Evolutionary conservation across 495 filamentous ascomycete genomes (phyloP).

Genomic region (Talaromyces stipitatus): DNA sequence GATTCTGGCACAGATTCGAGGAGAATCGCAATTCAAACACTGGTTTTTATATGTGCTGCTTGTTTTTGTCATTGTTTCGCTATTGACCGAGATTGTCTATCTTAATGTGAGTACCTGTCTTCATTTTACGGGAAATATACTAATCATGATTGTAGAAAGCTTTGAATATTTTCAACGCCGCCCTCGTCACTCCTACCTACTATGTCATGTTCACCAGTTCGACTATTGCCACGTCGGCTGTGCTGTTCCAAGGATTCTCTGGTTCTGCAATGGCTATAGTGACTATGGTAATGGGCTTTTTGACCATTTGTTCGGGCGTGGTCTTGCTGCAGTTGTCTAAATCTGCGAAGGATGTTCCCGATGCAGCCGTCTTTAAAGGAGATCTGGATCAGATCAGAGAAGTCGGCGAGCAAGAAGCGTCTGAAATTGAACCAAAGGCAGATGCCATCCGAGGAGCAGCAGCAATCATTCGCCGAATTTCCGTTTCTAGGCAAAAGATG

Average conservation of each 20-base stretch:
- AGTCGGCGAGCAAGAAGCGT: constrained; percentile 88
- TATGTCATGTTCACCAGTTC: constrained; percentile 96
- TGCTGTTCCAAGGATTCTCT: constrained; percentile 93
- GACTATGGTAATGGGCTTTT: constrained; percentile 87
- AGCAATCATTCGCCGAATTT: constrained; percentile 81
- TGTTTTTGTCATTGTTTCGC: constrained; percentile 79
- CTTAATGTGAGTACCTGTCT: constrained; percentile 65
- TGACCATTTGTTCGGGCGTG: constrained; percentile 93
- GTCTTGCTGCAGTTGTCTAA: constrained; percentile 96
- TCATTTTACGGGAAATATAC: constrained; percentile 1
- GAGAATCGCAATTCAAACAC: constrained; percentile 83
- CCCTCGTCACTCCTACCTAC: constrained; percentile 94
- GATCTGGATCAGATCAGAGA: constrained; percentile 93
- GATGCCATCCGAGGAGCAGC: constrained; percentile 92
- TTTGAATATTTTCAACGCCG: constrained; percentile 93
- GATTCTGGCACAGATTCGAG: constrained; percentile 77
- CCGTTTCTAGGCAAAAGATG: constrained; percentile 64
- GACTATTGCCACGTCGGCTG: constrained; percentile 87
- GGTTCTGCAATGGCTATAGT: constrained; percentile 72
- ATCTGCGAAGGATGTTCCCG: constrained; percentile 93
- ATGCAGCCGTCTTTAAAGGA: constrained; percentile 85
- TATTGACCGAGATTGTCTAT: constrained; percentile 90
- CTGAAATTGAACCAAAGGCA: constrained; percentile 90
- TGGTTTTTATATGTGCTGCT: constrained; percentile 94
- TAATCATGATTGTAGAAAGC: constrained; percentile 73